Evolutionary conservation across 75 land plant species (phyloP), one percentile per base, ranked within the genome.

Genomic region (Cryptomeria japonica): DNA sequence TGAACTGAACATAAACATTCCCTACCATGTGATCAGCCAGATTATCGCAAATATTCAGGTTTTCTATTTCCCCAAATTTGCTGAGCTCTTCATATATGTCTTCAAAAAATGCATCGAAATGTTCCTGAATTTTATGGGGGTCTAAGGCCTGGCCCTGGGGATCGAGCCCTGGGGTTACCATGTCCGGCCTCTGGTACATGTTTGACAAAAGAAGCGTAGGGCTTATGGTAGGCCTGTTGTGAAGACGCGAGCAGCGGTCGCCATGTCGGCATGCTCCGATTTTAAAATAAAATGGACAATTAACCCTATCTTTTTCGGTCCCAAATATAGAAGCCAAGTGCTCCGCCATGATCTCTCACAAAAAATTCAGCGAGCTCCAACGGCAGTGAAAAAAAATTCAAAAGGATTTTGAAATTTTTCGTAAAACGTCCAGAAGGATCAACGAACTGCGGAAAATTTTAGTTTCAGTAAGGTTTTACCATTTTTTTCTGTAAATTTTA

Each of bases 1-100:
- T 89, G 87, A 95, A 96, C 89, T 95, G 97, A n/a, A 92, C 95
- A 64, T 96, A 96, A 6, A 96, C 96, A 85, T 96, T 96, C 14
- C 97, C 96, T 1, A 96, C 91, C 97, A 96, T 94, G 87, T 96
- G 97, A 79, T 96, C 97, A 2, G 96, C 96, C 25, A 95, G 92
- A 85, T 96, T 96, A 87, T 96, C 95, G 47, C 97, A 96, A 31
- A 95, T 90, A 56, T 95, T 95, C 51, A 96, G 93, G 64, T 89
- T 91, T 89, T 96, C 94, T 70, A 96, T 91, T 87, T 96, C 95
- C 32, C 96, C 97, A 72, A 91, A 95, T 88, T 95, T 95, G 91
- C 90, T 88, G 38, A 96, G 97, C 92, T 96, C 97, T 88, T 96
- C 97, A 72, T 90, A 96, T 41, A 96, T 92, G 87, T 96, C 97